Percentiles rank a stretch among this genome's conserved stretches.
Evolutionary conservation across 1,284 basidiomycete species (phyloP).

Genomic region (Pulchroboletus neoregius): DNA sequence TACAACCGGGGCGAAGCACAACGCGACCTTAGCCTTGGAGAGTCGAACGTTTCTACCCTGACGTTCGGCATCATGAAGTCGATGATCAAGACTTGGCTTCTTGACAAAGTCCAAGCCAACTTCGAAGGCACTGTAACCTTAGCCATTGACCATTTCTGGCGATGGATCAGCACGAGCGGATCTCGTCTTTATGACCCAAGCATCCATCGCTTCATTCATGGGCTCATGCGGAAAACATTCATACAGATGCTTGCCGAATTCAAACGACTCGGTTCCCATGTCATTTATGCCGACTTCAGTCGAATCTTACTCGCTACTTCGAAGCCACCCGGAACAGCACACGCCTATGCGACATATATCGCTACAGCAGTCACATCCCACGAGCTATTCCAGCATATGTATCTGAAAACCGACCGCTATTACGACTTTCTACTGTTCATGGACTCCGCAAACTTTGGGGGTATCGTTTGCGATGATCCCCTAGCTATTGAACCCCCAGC

Average conservation of each 20-base stretch:
- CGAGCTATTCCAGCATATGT: constrained; percentile 93
- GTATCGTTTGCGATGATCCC: constrained; percentile 81
- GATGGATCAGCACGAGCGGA: constrained; percentile 87
- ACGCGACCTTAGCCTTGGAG: constrained; percentile 82
- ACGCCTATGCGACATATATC: constrained; percentile 94
- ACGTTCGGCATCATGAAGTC: constrained; percentile 84
- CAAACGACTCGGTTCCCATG: constrained; percentile 88
- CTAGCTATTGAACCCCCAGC: constrained; percentile 63
- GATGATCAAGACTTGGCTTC: constrained; percentile 90
- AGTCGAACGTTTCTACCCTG: constrained; percentile 87
- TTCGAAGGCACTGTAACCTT: constrained; percentile 62
- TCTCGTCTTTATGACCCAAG: constrained; percentile 93
- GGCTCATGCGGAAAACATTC: constrained; percentile 97
- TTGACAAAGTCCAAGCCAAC: constrained; percentile 76
- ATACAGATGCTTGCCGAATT: constrained; percentile 97
- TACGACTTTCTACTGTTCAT: constrained; percentile 97
- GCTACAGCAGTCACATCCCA: constrained; percentile 90
- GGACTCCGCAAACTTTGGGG: constrained; percentile 93
- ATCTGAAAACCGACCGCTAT: constrained; percentile 83
- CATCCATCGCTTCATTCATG: constrained; percentile 90
- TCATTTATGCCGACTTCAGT: constrained; percentile 95
- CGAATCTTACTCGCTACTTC: constrained; percentile 89
- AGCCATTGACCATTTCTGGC: constrained; percentile 91
- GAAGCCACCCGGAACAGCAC: constrained; percentile 93
- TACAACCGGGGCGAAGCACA: constrained; percentile 78